Percentiles rank a stretch among this genome's conserved stretches.
These are phyloP conservation scores for Citrullus colocynthis DNA, from an alignment of 306 rosid genomes.

Conservation along the genomic window DNA sequence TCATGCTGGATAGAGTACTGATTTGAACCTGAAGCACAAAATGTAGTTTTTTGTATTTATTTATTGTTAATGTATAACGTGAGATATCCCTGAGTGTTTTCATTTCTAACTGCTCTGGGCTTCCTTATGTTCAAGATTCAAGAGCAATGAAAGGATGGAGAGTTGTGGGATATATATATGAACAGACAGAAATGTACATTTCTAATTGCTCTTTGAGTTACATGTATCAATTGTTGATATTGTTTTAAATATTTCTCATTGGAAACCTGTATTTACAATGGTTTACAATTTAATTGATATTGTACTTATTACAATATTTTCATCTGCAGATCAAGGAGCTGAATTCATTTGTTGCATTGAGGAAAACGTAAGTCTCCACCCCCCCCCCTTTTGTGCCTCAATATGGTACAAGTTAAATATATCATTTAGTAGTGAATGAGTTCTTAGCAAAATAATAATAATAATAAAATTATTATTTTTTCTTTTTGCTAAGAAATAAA, in stretches of 20 bases:
- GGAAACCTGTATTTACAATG: not conserved
- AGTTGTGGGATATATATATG: not conserved
- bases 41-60: not conserved
- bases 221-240: not conserved
- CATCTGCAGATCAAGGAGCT: constrained; percentile 95
- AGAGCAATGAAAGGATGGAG: not conserved
- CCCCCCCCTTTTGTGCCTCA: not conserved
- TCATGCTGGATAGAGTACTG: not conserved
- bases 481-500: not conserved
- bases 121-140: not conserved
- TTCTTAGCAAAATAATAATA: not conserved
- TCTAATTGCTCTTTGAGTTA: not conserved
- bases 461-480: not conserved
- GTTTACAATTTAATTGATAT: not conserved
- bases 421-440: not conserved
- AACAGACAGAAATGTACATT: not conserved
- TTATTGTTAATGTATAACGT: not conserved
- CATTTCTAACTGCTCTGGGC: not conserved
- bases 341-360: constrained; percentile 81
- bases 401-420: not conserved
- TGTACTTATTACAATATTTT: constrained; percentile 4
- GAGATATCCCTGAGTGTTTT: not conserved
- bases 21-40: not conserved
- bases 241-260: not conserved
- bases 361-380: constrained; percentile 73